A percentile compares a stretch with the other conserved stretches of the same genome.
Conservation (phyloP, 371 early-diverging fungal genomes). For the Mortierella sp. region DNA sequence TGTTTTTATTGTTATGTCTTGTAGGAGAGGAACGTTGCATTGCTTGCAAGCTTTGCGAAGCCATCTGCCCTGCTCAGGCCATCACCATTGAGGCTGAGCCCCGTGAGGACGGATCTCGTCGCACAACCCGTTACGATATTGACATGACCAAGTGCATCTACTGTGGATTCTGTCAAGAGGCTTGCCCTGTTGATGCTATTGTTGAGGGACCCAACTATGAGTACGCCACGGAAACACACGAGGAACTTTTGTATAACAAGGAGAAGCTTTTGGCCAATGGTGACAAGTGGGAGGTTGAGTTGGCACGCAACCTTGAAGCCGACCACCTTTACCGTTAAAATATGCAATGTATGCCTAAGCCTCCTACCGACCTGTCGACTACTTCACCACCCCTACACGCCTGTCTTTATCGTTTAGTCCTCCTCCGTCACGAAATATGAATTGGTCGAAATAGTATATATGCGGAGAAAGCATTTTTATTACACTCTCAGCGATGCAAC, state of each 20-base stretch:
- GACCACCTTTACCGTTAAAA: conserved; percentile 75
- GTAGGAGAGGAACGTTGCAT: conserved; percentile 98
- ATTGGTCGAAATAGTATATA: conserved; percentile 2
- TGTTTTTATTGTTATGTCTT: conserved; percentile 12
- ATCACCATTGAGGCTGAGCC: conserved; percentile 99
- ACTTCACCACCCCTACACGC: not conserved
- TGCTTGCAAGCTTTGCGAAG: conserved; percentile 98
- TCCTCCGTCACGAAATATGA: conserved; percentile 1
- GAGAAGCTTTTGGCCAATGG: conserved; percentile 98
- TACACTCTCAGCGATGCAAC: not conserved
- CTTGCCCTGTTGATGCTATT: conserved; percentile 97
- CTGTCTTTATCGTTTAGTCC: not conserved
- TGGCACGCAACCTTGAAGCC: conserved; percentile 79
- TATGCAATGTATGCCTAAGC: too few relatives aligned
- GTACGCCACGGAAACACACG: conserved; percentile 96
- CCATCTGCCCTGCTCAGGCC: conserved; percentile 98
- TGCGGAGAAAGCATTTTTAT: not conserved
- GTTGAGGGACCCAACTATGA: conserved; percentile 98
- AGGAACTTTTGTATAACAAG: conserved; percentile 97
- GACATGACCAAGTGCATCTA: conserved; percentile 99
- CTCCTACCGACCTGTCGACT: too few relatives aligned
- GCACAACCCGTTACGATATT: conserved; percentile 98
- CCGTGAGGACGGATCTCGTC: conserved; percentile 94
- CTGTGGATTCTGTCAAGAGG: conserved; percentile 98
- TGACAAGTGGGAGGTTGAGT: conserved; percentile 97